Percentiles rank a stretch among this genome's conserved stretches.
These are phyloP conservation scores for Onygenales sp. DNA, from an alignment of 2,329 filamentous ascomycete species.

Conservation along the genomic window DNA sequence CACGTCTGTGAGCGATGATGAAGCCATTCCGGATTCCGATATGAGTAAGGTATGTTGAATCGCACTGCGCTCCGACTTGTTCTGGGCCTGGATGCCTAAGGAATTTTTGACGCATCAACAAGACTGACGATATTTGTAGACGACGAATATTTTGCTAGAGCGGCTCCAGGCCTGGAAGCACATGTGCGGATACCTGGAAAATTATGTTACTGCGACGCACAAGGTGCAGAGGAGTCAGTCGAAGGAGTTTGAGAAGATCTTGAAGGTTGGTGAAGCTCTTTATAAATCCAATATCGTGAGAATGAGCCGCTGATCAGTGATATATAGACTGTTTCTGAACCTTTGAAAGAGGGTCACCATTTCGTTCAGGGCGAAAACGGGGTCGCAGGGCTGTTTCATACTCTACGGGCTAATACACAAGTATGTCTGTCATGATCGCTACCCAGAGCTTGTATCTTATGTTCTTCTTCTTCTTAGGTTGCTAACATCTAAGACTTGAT, in stretches of 20 bases:
- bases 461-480: neutral
- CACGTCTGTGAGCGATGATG: slow-evolving; percentile 13
- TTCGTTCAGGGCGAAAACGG: slow-evolving; percentile 87
- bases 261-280: slow-evolving; percentile 55
- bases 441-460: slow-evolving; percentile 28
- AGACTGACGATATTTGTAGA: slow-evolving; percentile 37
- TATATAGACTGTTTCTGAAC: slow-evolving; percentile 66
- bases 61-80: slow-evolving; percentile 1
- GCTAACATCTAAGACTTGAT: neutral
- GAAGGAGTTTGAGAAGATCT: slow-evolving; percentile 89
- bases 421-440: slow-evolving; percentile 27
- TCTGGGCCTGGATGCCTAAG: neutral
- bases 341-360: slow-evolving; percentile 81
- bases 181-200: slow-evolving; percentile 80
- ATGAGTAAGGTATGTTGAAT: slow-evolving; percentile 28
- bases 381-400: slow-evolving; percentile 84
- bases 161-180: slow-evolving; percentile 94
- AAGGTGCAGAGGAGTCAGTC: slow-evolving; percentile 76
- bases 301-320: too few relatives aligned
- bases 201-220: slow-evolving; percentile 76
- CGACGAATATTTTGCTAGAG: slow-evolving; percentile 72
- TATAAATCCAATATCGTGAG: too few relatives aligned
- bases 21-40: slow-evolving; percentile 30
- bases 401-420: slow-evolving; percentile 82
- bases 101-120: neutral